Evolutionary conservation across 768 basidiomycete genomes (phyloP), one percentile per base, ranked within the genome.

Genomic region (Lentinus brumalis): DNA sequence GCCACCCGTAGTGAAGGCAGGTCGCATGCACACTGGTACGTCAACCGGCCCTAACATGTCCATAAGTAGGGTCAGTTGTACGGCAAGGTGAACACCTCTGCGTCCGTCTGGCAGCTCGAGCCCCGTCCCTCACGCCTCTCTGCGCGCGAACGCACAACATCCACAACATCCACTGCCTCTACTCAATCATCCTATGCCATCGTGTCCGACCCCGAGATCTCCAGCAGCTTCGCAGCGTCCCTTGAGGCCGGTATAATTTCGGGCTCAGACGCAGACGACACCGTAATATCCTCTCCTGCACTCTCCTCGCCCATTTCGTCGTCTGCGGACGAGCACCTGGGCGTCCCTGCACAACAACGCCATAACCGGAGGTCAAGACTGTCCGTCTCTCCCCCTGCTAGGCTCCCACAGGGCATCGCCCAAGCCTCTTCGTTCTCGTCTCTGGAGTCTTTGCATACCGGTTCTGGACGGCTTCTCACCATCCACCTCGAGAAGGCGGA

Each of bases 201-300:
- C 57, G 79, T 93, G 9, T 92, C 91, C n/a, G 91, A 93, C 66
- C 86, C 85, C 2, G 91, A 93, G 65, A 88, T 92, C 53, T 91
- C 91, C 5, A 92, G 89, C 74, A 90, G 88, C 70, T 92, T 92
- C 65, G 89, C 89, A 1, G 90, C 89, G 6, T 92, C 91, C 31
- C 80, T 92, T 4, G 91, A 91, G 69, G 88, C 88, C 64, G 86
- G 79, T 14, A 86, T 85, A 30, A 80, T 81, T 11, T 92, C 91
- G 26, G 57, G 62, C 21, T 63, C 62, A 5, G 91, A 93, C 60
- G 78, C 79, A 14, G 91, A 92, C 57, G 90, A 92, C 62, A 71
- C 76, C 42, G 77, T 77, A 11, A 70, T 73, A 1, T 69, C 83
- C 3, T 87, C 88, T 11, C 82, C 88, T 0, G 84, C 79, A 0